Base-by-base conservation (phyloP, 768 basidiomycete genomes). In the Agaricus blazei region DNA sequence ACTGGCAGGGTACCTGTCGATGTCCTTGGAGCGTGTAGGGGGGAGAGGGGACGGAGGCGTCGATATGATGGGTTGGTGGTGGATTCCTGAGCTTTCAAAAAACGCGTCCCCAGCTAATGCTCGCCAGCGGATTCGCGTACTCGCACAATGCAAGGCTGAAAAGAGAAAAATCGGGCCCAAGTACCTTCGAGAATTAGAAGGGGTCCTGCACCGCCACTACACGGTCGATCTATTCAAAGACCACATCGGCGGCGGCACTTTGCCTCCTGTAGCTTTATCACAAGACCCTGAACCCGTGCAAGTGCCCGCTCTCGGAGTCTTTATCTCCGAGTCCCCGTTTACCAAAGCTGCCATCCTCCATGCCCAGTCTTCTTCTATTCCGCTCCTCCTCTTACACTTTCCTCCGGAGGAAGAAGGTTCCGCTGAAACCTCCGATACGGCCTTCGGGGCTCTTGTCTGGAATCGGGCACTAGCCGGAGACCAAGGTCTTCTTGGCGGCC, bases 11-110 rank as follows among this genome's bases (percentile, higher is more conserved):
- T 68, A 81, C 45, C 72, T 95, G 48, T 90, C 87, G 36, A 97
- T 96, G 93, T 77, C 84, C 1, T 76, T 95, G 3, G 75, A 70
- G 45, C 82, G 84, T 49, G 84, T 94, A 14, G 93, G 93, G 3
- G 92, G 93, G n/a, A 83, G 78, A 63, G 78, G 82, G n/a, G 94
- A 96, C 66, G 92, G 93, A 4, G 94, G 94, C 0, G 74, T 97
- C 42, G 94, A 97, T 68, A 75, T 96, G 23, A 67, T 87, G 51
- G 94, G 94, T 14, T 95, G 92, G 91, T 96, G 94, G 94, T 93
- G 86, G 87, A 72, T 96, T 3, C 93, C 89, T 27, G 54, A 62
- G 7, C 8, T 23, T 23, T 26, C 15, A 46, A 60, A 41, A 29
- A 3, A 44, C 47, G 51, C 27, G 46, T 45, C 34, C 19, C 23